Evolutionary conservation across 345 rosid species (phyloP).

Genomic region (Sonneratia alba): DNA sequence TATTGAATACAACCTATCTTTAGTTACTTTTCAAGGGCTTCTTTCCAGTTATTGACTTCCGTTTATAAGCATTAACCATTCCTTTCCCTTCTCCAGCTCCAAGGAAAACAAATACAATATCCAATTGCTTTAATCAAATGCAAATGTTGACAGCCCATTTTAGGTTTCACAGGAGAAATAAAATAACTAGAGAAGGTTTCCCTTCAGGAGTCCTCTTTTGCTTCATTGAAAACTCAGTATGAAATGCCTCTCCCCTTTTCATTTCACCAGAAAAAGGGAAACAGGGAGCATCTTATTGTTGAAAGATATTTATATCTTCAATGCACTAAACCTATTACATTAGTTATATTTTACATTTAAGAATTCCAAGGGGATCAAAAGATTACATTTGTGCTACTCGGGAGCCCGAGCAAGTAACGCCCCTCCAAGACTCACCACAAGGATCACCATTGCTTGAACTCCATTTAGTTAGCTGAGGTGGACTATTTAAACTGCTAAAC

Average conservation of each 20-base stretch:
- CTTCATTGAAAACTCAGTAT: background rate
- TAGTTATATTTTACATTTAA: background rate
- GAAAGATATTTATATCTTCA: background rate
- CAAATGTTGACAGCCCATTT: background rate
- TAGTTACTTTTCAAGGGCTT: too few species aligned
- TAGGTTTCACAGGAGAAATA: background rate
- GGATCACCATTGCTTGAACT: conserved; percentile 64
- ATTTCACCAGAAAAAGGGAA: background rate
- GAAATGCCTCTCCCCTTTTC: background rate
- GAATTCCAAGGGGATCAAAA: background rate
- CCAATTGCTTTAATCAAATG: background rate
- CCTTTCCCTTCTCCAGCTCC: background rate
- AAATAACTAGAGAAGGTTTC: background rate
- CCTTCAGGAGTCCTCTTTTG: background rate
- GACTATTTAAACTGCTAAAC: conserved; percentile 49
- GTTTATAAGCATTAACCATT: background rate
- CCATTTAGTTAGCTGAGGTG: conserved; percentile 64
- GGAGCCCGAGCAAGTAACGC: conserved; percentile 65
- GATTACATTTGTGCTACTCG: conserved; percentile 78
- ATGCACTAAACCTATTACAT: background rate
- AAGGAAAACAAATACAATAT: background rate
- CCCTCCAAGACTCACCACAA: conserved; percentile 88
- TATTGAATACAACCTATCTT: too few species aligned
- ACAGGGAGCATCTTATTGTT: background rate
- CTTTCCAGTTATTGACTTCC: background rate